Evolutionary conservation across 2,329 filamentous ascomycete species (phyloP), one percentile per base, ranked within the genome.

Genomic region (Apiospora kogelbergensis): DNA sequence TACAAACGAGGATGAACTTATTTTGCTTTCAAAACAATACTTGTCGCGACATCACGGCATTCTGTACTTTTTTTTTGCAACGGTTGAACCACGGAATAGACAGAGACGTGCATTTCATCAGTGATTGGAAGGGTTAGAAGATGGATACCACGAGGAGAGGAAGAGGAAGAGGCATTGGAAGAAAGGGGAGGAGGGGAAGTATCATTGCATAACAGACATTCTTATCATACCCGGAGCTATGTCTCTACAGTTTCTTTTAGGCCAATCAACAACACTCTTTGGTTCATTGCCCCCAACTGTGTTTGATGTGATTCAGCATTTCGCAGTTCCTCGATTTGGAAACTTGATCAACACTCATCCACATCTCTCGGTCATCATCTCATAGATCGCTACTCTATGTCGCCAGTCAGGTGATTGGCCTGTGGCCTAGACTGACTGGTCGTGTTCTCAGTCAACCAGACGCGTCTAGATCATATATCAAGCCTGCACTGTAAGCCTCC

Each of bases 211-310:
- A 60, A 60, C 53, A 37, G 17, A 60, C 30, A 60, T 17, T 60
- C 26, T 60, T 60, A 60, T 37, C 53, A 60, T 60, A 60, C 53
- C 53, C 53, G 20, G 53, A 60, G 53, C 53, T 60, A 33, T n/a
- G 30, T 37, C 53, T 60, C 53, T 60, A 60, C 53, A 37, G 17
- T 37, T 57, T 57, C 11, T 15, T 57, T n/a, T 37, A 60, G 17
- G 30, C 53, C 53, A 60, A 60, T 60, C 10, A 9, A 60, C 10
- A 9, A 60, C 20, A 37, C 20, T 60, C 30, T 30, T 37, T 60
- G 53, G 53, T 60, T 60, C 48, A 30, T 13, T 37, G 22, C 30
- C 15, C 26, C 53, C 7, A 0, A n/a, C 6, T n/a, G 3, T 60
- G 7, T 4, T 20, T 7, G 26, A 20, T 48, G 45, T 33, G 24